Conservation (phyloP, 768 basidiomycete species). For the Obba rivulosa region DNA sequence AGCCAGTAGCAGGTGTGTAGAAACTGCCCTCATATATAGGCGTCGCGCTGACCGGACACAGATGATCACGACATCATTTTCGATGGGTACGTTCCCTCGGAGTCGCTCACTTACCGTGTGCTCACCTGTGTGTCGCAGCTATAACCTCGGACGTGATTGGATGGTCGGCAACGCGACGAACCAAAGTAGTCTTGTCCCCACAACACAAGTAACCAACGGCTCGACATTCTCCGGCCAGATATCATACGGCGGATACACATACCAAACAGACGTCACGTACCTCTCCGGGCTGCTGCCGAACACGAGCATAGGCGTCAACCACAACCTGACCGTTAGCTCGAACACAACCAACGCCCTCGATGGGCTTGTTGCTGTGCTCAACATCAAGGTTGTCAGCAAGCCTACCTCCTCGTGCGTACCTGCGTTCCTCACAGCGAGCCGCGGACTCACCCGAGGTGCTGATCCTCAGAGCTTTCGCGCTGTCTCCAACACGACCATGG, state of each 20-base stretch:
- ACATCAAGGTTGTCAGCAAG: slow-evolving; percentile 53
- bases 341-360: slow-evolving; percentile 63
- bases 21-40: not conserved
- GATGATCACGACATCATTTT: slow-evolving; percentile 66
- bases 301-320: slow-evolving; percentile 65
- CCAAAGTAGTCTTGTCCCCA: slow-evolving; percentile 35
- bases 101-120: slow-evolving; percentile 2
- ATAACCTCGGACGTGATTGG: slow-evolving; percentile 82
- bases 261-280: slow-evolving; percentile 64
- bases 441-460: no score
- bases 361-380: slow-evolving; percentile 76
- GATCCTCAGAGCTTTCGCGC: no score
- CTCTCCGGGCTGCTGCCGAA: slow-evolving; percentile 67
- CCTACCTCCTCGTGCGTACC: slow-evolving; percentile 23
- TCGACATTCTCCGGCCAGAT: slow-evolving; percentile 62
- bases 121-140: slow-evolving; percentile 28
- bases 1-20: slow-evolving; percentile 50
- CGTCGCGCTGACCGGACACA: slow-evolving; percentile 13
- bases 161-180: slow-evolving; percentile 80
- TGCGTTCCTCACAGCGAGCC: not conserved
- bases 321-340: slow-evolving; percentile 47
- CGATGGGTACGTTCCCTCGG: slow-evolving; percentile 50
- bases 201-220: slow-evolving; percentile 45
- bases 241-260: slow-evolving; percentile 62
- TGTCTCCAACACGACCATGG: no score